Evolutionary conservation across 1,284 basidiomycete genomes (phyloP).

Genomic region (Cryptococcus sp.): DNA sequence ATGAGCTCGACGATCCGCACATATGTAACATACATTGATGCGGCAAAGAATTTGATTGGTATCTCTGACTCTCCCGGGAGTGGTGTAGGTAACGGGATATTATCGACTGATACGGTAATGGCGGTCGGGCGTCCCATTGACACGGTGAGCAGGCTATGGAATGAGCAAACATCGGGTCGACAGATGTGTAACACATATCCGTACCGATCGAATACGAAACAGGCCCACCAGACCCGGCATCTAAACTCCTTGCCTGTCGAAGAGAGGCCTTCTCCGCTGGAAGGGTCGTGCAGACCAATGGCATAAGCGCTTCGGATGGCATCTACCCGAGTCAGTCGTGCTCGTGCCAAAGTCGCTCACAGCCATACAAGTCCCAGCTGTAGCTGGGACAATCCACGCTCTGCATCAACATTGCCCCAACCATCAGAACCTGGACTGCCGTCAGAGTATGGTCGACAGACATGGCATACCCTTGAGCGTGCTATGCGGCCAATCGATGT

Average conservation of each 20-base stretch:
- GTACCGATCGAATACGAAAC: constrained; percentile 16
- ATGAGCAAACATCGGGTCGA: neutral
- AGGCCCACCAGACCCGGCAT: constrained; percentile 14
- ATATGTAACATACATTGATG: constrained; percentile 8
- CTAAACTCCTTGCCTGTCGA: constrained; percentile 10
- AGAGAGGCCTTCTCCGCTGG: neutral
- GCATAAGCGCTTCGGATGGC: constrained; percentile 15
- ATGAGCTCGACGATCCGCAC: neutral
- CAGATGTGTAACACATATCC: no score
- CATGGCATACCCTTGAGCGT: constrained; percentile 8
- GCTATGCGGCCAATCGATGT: constrained; percentile 15
- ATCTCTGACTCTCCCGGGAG: constrained; percentile 5
- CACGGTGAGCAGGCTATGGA: constrained; percentile 9
- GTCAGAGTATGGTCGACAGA: neutral
- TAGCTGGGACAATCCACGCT: constrained; percentile 12
- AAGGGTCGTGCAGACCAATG: constrained; percentile 13
- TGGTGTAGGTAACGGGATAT: constrained; percentile 3
- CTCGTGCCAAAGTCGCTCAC: no score
- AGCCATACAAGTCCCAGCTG: constrained; percentile 16
- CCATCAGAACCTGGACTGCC: constrained; percentile 12
- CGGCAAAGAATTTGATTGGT: constrained; percentile 7
- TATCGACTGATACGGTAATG: constrained; percentile 2
- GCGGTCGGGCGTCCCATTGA: constrained; percentile 10
- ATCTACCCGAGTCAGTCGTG: no score
- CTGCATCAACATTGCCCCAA: constrained; percentile 16